phyloP scores from a whole-genome alignment of 768 basidiomycete species.

The Panellus pusillus region DNA sequence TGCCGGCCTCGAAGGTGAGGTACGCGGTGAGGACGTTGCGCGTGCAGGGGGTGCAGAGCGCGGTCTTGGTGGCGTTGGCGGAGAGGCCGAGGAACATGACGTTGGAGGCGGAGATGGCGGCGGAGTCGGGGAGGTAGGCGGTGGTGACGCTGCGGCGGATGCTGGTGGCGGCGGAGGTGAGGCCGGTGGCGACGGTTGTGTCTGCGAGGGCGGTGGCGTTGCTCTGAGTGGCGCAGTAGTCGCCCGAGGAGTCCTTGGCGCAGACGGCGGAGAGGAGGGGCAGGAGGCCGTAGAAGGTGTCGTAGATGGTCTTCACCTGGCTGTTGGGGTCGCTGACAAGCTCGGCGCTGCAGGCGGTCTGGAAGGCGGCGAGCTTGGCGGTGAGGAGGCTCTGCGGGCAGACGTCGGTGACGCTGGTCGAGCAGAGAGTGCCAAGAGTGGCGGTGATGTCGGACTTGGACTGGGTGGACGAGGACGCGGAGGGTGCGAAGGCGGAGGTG shows the following conservation, averaged over 20 bases:
- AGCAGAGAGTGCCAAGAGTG: constrained; percentile 61
- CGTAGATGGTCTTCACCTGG: constrained; percentile 68
- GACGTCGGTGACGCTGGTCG: constrained; percentile 36
- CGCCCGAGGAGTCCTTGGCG: constrained; percentile 66
- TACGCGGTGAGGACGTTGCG: constrained; percentile 74
- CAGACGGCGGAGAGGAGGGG: constrained; percentile 74
- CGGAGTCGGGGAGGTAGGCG: constrained; percentile 54
- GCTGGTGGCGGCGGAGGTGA: constrained; percentile 24
- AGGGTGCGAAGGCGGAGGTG: constrained; percentile 52
- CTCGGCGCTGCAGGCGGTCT: constrained; percentile 68
- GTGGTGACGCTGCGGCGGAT: constrained; percentile 23
- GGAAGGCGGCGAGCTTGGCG: constrained; percentile 65
- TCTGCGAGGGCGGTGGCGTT: constrained; percentile 32
- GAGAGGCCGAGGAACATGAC: constrained; percentile 80
- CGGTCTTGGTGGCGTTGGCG: constrained; percentile 42
- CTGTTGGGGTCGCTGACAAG: constrained; percentile 50
- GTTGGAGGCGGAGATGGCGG: constrained; percentile 56
- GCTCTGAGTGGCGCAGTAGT: constrained; percentile 66
- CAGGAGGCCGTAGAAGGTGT: constrained; percentile 69
- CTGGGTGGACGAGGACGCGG: constrained; percentile 30
- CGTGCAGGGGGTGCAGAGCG: constrained; percentile 83
- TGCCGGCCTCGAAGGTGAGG: constrained; percentile 68
- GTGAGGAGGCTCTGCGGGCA: constrained; percentile 66
- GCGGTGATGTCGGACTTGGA: constrained; percentile 46
- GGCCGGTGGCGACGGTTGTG: constrained; percentile 22